A percentile compares a stretch with the other conserved stretches of the same genome.
phyloP scores from a whole-genome alignment of 768 basidiomycete genomes.

The Pulveroboletus sp. region DNA sequence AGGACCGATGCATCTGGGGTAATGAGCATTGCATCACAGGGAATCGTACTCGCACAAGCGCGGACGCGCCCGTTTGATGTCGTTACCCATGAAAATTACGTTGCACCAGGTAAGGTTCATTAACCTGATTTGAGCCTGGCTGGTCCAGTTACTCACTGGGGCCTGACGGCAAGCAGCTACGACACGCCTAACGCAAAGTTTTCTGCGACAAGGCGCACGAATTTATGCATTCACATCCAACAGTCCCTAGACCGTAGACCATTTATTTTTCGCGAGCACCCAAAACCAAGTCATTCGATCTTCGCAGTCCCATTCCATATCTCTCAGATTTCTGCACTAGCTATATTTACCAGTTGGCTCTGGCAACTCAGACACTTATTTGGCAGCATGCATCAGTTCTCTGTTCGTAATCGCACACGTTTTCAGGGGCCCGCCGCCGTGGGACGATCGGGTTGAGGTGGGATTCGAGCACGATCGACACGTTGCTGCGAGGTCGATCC shows the following conservation, averaged over 20 bases:
- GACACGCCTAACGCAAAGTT: slow-evolving; percentile 54
- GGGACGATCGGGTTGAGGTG: slow-evolving; percentile 1
- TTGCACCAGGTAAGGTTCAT: slow-evolving; percentile 65
- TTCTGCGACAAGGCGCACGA: slow-evolving; percentile 53
- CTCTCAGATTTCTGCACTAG: slow-evolving; percentile 28
- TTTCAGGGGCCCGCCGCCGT: slow-evolving; percentile 3
- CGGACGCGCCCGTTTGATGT: slow-evolving; percentile 78
- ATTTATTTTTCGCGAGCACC: neutral
- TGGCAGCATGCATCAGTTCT: slow-evolving; percentile 15
- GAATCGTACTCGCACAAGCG: slow-evolving; percentile 65
- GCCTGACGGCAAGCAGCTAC: slow-evolving; percentile 32
- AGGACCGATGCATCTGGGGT: slow-evolving; percentile 50
- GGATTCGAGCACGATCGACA: neutral
- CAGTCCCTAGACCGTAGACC: slow-evolving; percentile 31
- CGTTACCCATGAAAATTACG: slow-evolving; percentile 65
- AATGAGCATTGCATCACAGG: slow-evolving; percentile 52
- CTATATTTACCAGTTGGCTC: slow-evolving; percentile 25
- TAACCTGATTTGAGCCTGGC: slow-evolving; percentile 18
- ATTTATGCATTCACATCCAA: slow-evolving; percentile 50
- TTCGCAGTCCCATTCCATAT: slow-evolving; percentile 11
- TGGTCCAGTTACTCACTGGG: slow-evolving; percentile 13
- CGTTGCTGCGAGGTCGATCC: neutral
- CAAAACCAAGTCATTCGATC: slow-evolving; percentile 18
- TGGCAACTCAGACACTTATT: slow-evolving; percentile 8
- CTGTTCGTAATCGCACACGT: slow-evolving; percentile 21